Evolutionary conservation across 306 rosid genomes (phyloP).

Genomic region (Prunus padus): DNA sequence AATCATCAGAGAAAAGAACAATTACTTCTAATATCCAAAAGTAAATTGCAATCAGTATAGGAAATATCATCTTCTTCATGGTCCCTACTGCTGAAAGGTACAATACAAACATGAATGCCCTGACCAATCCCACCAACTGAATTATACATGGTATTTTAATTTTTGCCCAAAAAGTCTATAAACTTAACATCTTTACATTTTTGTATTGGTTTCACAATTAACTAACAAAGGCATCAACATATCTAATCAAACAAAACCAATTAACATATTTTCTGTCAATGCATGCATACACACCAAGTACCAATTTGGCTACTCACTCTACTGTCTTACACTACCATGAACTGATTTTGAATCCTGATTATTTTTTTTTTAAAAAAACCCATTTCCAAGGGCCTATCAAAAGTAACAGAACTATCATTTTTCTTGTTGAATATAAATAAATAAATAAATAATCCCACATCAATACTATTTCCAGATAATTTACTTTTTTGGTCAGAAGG

Average conservation of each 20-base stretch:
- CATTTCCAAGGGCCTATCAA: no score
- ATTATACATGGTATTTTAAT: not conserved
- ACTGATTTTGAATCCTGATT: no score
- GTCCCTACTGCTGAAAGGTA: not conserved
- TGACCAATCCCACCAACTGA: not conserved
- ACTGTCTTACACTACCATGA: no score
- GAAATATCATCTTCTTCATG: not conserved
- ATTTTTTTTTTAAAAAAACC: no score
- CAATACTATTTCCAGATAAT: no score
- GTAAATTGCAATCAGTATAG: not conserved
- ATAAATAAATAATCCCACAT: no score
- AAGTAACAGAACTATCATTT: no score
- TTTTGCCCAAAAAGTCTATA: not conserved
- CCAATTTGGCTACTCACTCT: not conserved
- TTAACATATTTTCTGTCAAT: not conserved
- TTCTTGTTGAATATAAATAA: no score
- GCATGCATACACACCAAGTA: not conserved
- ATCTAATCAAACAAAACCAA: constrained; percentile 2
- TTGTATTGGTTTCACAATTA: not conserved
- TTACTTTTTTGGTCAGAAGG: not conserved
- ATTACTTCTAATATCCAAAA: not conserved
- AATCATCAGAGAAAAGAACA: not conserved
- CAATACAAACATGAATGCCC: not conserved
- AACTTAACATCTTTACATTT: not conserved
- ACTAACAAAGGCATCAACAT: not conserved